Evolutionary conservation across 2,329 filamentous ascomycete species (phyloP).

Genomic region (Endoconidiophora laricicola): DNA sequence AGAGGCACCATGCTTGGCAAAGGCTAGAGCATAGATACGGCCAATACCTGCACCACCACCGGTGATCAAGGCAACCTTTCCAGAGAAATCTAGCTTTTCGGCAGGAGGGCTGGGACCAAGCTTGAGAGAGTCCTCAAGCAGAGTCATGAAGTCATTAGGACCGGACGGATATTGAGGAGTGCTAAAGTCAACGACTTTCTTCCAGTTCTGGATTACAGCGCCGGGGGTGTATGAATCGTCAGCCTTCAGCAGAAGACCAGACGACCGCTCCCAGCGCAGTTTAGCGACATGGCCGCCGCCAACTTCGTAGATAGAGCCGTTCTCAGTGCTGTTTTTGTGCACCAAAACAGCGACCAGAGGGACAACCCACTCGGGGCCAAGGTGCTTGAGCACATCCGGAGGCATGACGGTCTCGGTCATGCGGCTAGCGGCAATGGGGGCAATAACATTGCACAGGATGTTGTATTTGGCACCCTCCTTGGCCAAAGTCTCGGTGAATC

Average conservation of each 20-base stretch:
- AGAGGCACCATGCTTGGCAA: slow-evolving; percentile 67
- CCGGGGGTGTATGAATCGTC: slow-evolving; percentile 78
- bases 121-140: slow-evolving; percentile 73
- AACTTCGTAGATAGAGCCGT: slow-evolving; percentile 79
- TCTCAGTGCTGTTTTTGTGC: slow-evolving; percentile 78
- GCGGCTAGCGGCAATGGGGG: slow-evolving; percentile 78
- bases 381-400: slow-evolving; percentile 68
- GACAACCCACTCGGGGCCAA: slow-evolving; percentile 90
- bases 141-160: slow-evolving; percentile 70
- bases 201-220: slow-evolving; percentile 79
- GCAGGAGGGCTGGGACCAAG: slow-evolving; percentile 54
- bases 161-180: slow-evolving; percentile 68
- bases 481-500: slow-evolving; percentile 92
- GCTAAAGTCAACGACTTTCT: slow-evolving; percentile 73
- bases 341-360: slow-evolving; percentile 78
- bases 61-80: slow-evolving; percentile 73
- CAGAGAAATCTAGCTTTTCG: slow-evolving; percentile 63
- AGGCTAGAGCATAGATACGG: slow-evolving; percentile 74
- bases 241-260: slow-evolving; percentile 74
- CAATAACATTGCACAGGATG: slow-evolving; percentile 87
- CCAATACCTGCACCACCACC: slow-evolving; percentile 84
- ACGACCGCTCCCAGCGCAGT: slow-evolving; percentile 85
- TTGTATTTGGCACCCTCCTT: slow-evolving; percentile 98
- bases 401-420: slow-evolving; percentile 96
- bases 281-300: slow-evolving; percentile 88